Percentiles rank a stretch among this genome's conserved stretches.
Conservation (phyloP, 2,329 filamentous ascomycete genomes). For the Trichoderma pleuroti region DNA sequence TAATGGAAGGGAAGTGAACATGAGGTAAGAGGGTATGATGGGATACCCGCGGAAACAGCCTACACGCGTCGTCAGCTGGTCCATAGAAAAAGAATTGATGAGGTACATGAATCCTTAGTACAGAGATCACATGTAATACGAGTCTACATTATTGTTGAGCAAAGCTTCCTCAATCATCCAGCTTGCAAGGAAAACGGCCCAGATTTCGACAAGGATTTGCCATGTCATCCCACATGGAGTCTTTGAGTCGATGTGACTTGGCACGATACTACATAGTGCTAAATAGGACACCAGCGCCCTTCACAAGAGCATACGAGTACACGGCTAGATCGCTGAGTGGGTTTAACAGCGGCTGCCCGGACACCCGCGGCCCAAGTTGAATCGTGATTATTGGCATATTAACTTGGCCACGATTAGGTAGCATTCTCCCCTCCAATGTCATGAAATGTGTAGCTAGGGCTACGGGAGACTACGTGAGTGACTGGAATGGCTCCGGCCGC, state of each 20-base stretch:
- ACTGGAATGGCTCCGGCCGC: not conserved
- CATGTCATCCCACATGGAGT: not conserved
- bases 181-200: not conserved
- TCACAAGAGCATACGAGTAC: not conserved
- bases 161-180: not conserved
- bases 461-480: not conserved
- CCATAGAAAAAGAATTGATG: not conserved
- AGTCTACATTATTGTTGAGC: not conserved
- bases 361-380: not conserved
- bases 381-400: not conserved
- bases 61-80: not conserved
- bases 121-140: not conserved
- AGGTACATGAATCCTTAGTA: not conserved
- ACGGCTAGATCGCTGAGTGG: not conserved
- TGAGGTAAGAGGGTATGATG: not conserved
- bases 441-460: not conserved
- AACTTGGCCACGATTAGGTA: not conserved
- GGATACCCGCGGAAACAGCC: not conserved
- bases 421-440: not conserved
- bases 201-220: not conserved
- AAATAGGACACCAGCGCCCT: not conserved
- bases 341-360: not conserved
- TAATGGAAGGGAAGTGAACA: not conserved
- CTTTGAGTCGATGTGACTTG: not conserved
- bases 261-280: not conserved